Base-by-base conservation (phyloP, 1,284 basidiomycete species). In the Ganoderma multipileum region DNA sequence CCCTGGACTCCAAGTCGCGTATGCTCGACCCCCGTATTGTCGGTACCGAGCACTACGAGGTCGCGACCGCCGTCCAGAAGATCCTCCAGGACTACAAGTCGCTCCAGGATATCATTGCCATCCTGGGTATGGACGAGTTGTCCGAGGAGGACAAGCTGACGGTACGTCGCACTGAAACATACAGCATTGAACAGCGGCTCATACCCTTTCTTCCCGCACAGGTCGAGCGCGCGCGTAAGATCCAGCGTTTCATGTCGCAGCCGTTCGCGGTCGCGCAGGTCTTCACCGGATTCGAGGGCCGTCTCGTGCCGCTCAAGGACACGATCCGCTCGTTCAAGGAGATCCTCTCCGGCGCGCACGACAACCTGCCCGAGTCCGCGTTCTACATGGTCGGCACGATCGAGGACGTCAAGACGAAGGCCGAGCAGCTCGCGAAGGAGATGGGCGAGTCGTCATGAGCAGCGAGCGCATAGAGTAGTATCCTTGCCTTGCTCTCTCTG, bases 61-160 rank as follows among this genome's bases (percentile, higher is more conserved):
- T 97, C 76, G 97, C 97, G 70, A 97, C 96, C 70, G 91, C 94
- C 71, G 95, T 96, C 73, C 97, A 99, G 87, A 97, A 98, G 88
- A 96, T 98, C 79, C 94, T 99, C 75, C 97, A 99, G 87, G 95
- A 97, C 84, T 99, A 99, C 93, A 99, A 99, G 89, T 98, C 96
- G 68, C 91, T 99, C 79, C 97, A 99, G 87, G 93, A 95, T 87
- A 95, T 95, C 81, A 95, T 96, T 85, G 94, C 95, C 79, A 97
- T 97, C 85, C 84, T 99, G 79, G 97, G 97, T 89, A 99, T 99
- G 97, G 97, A 99, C 81, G 97, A 99, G 84, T 91, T 99, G 87
- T 98, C 96, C 44, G 97, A 99, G 83, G 97, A 98, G 87, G 97
- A 99, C 87, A 99, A 99, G 87, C 87, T 99, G 75, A 97, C 96